Evolutionary conservation across 257 asterid genomes (phyloP), one percentile per base, ranked within the genome.

Genomic region (Galeopsis tetrahit): DNA sequence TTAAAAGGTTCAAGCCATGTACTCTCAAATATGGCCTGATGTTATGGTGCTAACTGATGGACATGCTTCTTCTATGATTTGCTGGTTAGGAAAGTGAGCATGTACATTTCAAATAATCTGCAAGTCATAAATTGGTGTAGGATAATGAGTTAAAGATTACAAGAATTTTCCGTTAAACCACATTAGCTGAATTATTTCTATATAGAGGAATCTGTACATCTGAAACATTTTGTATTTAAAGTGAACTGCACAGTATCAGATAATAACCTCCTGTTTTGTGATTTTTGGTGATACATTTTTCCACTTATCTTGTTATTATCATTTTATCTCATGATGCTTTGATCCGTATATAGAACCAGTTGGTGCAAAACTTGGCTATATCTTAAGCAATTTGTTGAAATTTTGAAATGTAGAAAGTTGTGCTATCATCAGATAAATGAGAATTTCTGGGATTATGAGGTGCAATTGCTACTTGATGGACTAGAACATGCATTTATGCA

Each of bases 391-490:
- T 43, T 53, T 31, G 35, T 48, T 17, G 46, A 59, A 53, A 77
- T 67, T 17, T 31, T 21, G 5, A 21, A 53, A 77, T 67, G 32
- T 31, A 13, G 5, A 21, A 72, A 13, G 39, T 59, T 38, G 28
- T 13, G 31, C 58, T 63, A 39, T 15, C 40, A 57, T 43, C 11
- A 32, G 31, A 31, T 62, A 28, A 21, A 73, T 71, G 34, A 61
- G 17, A 21, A 17, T 7, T 44, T 63, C 36, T 48, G 31, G 49
- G 39, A 44, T 21, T 69, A 46, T 74, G 70, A 74, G 76, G 34
- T 63, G 76, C 76, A 35, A 33, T 63, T 55, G 68, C 28, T 61
- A 28, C 71, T 67, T 52, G 59, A 15, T 14, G 58, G 58, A 14
- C 59, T 17, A 52, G 60, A 14, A 15, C 60, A 15, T 11, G 53